These are phyloP conservation scores for Paraphysoderma sedebokerense DNA, from an alignment of 371 early-diverging fungal species.

Conservation along the genomic window DNA sequence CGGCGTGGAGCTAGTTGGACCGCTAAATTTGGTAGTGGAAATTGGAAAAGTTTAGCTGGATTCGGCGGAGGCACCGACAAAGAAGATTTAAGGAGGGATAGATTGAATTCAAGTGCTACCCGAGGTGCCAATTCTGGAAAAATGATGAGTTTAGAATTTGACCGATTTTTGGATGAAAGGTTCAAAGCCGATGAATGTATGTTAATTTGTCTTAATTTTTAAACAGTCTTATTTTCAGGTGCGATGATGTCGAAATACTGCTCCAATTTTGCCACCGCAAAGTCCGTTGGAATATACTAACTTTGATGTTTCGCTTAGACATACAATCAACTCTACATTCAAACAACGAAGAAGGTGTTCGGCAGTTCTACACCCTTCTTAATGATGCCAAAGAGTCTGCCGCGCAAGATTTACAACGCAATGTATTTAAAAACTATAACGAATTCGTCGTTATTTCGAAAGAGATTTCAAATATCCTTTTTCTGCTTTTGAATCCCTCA, in stretches of 20 bases:
- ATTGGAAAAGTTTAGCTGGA: neutral
- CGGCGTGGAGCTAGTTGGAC: neutral
- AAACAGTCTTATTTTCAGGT: neutral
- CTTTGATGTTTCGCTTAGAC: neutral
- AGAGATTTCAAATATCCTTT: slow-evolving; percentile 60
- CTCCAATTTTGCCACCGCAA: neutral
- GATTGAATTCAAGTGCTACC: neutral
- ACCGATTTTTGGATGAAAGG: slow-evolving; percentile 13
- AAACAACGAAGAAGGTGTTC: slow-evolving; percentile 37
- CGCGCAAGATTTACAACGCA: slow-evolving; percentile 65
- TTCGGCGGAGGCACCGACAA: neutral
- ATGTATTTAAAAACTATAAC: slow-evolving; percentile 81
- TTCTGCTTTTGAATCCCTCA: no score
- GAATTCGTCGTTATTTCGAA: slow-evolving; percentile 89
- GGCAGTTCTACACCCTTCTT: slow-evolving; percentile 35
- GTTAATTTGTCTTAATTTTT: neutral
- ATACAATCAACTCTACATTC: neutral
- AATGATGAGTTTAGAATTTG: slow-evolving; percentile 6
- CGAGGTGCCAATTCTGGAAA: no score
- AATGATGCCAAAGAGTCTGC: slow-evolving; percentile 57
- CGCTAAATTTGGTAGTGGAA: neutral
- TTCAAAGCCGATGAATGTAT: slow-evolving; percentile 21
- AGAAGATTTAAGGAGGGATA: neutral
- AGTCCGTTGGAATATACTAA: neutral
- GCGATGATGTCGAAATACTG: neutral